Conservation (phyloP, 2,329 filamentous ascomycete genomes). For the Huntiella moniliformis region DNA sequence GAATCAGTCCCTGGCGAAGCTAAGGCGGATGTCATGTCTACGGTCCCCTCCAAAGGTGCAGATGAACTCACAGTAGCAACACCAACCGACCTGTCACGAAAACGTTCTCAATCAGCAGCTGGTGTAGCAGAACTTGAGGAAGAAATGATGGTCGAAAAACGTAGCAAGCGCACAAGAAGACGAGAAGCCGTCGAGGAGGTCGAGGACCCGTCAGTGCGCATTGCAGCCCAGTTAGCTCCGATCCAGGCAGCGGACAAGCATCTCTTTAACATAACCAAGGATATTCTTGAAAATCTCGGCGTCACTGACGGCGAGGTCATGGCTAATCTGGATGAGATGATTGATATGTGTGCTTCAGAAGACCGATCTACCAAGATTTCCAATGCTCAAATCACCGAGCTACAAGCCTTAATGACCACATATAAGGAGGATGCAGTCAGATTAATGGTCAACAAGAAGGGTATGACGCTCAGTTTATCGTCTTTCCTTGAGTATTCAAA, state of each 20-base stretch:
- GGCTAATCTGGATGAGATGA: constrained; percentile 27
- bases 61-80: not conserved
- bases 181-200: constrained; percentile 39
- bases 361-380: constrained; percentile 30
- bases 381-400: constrained; percentile 27
- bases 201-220: constrained; percentile 31
- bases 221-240: constrained; percentile 36
- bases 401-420: constrained; percentile 28
- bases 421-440: constrained; percentile 36
- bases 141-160: constrained; percentile 37
- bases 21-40: not conserved
- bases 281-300: constrained; percentile 35
- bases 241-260: constrained; percentile 37
- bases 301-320: constrained; percentile 31
- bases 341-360: constrained; percentile 33
- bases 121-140: constrained; percentile 40
- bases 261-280: constrained; percentile 35
- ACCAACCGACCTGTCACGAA: constrained; percentile 20
- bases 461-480: constrained; percentile 33
- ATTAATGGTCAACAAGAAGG: constrained; percentile 33
- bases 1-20: not conserved
- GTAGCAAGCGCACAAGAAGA: constrained; percentile 46
- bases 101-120: constrained; percentile 43
- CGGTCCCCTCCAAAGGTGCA: too few species aligned
- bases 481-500: constrained; percentile 48